Conservation (phyloP, 257 asterid species). For the Gentiana macrophylla region DNA sequence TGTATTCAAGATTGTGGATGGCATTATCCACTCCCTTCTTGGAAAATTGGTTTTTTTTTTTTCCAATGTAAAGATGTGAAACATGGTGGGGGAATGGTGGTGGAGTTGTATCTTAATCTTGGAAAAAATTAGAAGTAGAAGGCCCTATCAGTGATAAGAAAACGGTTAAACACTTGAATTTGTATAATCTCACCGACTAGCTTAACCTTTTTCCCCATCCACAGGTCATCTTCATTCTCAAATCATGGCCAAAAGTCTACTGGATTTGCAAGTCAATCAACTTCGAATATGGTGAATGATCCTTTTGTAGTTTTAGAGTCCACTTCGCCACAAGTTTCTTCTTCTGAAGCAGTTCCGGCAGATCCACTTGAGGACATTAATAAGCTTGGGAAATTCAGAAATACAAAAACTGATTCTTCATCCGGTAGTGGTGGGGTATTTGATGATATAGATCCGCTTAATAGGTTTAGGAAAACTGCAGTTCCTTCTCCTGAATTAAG, state of each 20-base stretch:
- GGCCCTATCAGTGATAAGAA: too few relatives aligned
- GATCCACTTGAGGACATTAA: slow-evolving; percentile 72
- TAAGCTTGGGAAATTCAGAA: slow-evolving; percentile 52
- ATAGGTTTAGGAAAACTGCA: slow-evolving; percentile 40
- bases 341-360: slow-evolving; percentile 35
- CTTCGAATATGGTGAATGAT: slow-evolving; percentile 37
- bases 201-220: slow-evolving; percentile 17
- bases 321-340: slow-evolving; percentile 37
- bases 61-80: too few relatives aligned
- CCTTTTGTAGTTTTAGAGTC: slow-evolving; percentile 73
- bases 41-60: too few relatives aligned
- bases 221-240: slow-evolving; percentile 65
- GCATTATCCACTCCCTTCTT: too few relatives aligned
- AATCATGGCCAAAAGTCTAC: slow-evolving; percentile 48
- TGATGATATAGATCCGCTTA: slow-evolving; percentile 76
- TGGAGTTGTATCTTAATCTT: too few relatives aligned
- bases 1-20: too few relatives aligned
- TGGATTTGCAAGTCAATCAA: slow-evolving; percentile 32
- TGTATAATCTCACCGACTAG: not conserved
- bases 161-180: too few relatives aligned
- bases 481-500: slow-evolving; percentile 48
- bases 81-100: too few relatives aligned
- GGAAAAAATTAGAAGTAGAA: too few relatives aligned
- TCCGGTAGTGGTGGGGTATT: slow-evolving; percentile 52
- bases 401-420: slow-evolving; percentile 41